phyloP scores from a whole-genome alignment of 441 rosid species.

The Sinapis alba region DNA sequence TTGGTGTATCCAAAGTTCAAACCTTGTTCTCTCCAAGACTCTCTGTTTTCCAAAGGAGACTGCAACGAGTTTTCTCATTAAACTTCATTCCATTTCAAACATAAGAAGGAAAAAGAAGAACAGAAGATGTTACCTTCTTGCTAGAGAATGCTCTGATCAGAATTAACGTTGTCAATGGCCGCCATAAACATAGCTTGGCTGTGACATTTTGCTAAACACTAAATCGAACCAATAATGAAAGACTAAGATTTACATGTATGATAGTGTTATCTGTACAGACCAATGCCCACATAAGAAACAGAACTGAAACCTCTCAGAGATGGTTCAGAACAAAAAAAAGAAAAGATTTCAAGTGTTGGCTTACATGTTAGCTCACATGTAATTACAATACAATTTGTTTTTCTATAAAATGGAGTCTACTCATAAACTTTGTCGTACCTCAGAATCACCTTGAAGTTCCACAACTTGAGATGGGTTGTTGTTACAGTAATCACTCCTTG shows the following conservation, averaged over 20 bases:
- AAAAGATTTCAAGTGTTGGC: background rate
- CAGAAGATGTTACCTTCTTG: background rate
- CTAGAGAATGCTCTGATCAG: constrained; percentile 59
- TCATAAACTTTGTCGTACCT: constrained; percentile 30
- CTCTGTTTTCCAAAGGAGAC: too few species aligned
- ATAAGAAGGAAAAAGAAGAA: background rate
- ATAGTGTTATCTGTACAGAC: background rate
- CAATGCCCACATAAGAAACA: constrained; percentile 11
- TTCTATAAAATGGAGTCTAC: constrained; percentile 16
- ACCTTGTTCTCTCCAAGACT: background rate
- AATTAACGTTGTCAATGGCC: too few species aligned
- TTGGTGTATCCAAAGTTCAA: background rate
- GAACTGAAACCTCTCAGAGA: background rate
- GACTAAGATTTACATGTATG: constrained; percentile 5
- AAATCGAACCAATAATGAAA: constrained; percentile 15
- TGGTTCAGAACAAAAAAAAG: background rate
- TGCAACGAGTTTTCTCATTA: background rate
- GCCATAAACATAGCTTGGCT: too few species aligned
- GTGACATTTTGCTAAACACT: background rate
- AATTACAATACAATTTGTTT: background rate
- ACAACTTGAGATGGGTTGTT: constrained; percentile 38
- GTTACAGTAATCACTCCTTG: constrained; percentile 42
- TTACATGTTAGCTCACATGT: constrained; percentile 23
- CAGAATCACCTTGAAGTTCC: constrained; percentile 29
- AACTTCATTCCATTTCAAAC: constrained; percentile 17